Base-by-base conservation (phyloP, 495 filamentous ascomycete species). In the Aspergillus sclerotiicarbonarius region DNA sequence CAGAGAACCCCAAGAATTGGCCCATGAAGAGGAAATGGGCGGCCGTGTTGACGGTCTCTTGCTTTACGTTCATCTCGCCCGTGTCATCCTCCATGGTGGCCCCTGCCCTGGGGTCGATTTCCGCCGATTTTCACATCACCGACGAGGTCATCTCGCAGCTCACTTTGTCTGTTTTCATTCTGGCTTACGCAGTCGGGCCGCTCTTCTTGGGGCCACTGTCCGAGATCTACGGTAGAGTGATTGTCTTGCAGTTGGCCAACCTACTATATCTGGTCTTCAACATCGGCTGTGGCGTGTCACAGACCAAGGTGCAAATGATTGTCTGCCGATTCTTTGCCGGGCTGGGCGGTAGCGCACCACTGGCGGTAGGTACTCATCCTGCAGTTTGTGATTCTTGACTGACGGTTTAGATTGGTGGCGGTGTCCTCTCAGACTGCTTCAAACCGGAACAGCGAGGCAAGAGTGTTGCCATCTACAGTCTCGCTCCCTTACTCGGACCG, bases 11-110 rank as follows among this genome's bases (percentile, higher is more conserved):
- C 0, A 79, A 81, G 55, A 84, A 87, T 57, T 88, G 85, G 85
- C 56, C 76, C 0, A 68, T 60, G 5, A 65, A 58, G 15, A 74
- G 77, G 51, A 88, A 88, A 71, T 91, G 88, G 88, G 72, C 77
- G 0, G 82, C 82, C 2, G 85, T 83, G 0, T 59, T 80, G 29
- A 75, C 80, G 18, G 78, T 82, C 20, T 85, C 85, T 0, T 74
- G 75, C 16, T 88, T 86, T 67, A 90, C 87, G 0, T 84, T 92
- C 58, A 87, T 93, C 54, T 90, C 89, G 0, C 88, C 89, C 0
- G 78, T 87, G 10, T 83, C 84, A 1, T 87, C 83, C 4, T 84
- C 84, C 10, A 90, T 93, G 81, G 81, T 92, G 6, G 86, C 90
- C 0, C 90, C 90, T 0, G 85, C 84, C 0, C 65, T 91, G 8